A percentile compares a stretch with the other conserved stretches of the same genome.
Evolutionary conservation across 495 filamentous ascomycete genomes (phyloP).

Genomic region (Xylaria grammica): DNA sequence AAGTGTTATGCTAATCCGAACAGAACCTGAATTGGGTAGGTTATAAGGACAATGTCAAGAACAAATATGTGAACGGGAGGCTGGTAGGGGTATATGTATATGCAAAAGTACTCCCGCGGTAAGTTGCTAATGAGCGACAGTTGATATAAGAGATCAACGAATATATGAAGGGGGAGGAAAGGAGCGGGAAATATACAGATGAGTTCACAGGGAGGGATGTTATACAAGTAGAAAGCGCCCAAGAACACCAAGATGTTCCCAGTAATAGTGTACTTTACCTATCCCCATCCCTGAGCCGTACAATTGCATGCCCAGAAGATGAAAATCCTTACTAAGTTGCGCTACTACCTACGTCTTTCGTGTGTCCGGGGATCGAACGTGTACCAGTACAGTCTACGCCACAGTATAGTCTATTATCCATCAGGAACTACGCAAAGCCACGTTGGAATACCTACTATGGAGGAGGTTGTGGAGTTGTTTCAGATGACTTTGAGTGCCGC

Average conservation of each 20-base stretch:
- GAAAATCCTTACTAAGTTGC: conserved; percentile 1
- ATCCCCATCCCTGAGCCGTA: background rate
- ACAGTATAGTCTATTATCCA: too few relatives aligned
- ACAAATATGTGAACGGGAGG: background rate
- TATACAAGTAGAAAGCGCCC: conserved; percentile 1
- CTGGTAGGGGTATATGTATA: background rate
- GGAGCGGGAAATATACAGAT: background rate
- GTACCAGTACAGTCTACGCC: background rate
- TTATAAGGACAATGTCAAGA: background rate
- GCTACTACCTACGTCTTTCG: background rate
- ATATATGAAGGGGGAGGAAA: background rate
- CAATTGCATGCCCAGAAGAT: background rate
- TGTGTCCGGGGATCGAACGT: background rate
- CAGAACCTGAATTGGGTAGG: background rate
- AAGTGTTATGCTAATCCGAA: background rate
- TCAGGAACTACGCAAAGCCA: too few relatives aligned
- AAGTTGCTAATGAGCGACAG: conserved; percentile 2
- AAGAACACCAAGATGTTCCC: background rate
- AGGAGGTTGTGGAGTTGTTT: conserved; percentile 9
- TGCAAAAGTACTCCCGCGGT: background rate
- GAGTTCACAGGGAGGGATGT: background rate
- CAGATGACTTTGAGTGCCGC: background rate
- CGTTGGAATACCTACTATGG: background rate
- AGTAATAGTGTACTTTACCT: background rate
- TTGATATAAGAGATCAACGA: conserved; percentile 9